Conservation (phyloP, 2,329 filamentous ascomycete genomes). For the Aureobasidium mangrovei region DNA sequence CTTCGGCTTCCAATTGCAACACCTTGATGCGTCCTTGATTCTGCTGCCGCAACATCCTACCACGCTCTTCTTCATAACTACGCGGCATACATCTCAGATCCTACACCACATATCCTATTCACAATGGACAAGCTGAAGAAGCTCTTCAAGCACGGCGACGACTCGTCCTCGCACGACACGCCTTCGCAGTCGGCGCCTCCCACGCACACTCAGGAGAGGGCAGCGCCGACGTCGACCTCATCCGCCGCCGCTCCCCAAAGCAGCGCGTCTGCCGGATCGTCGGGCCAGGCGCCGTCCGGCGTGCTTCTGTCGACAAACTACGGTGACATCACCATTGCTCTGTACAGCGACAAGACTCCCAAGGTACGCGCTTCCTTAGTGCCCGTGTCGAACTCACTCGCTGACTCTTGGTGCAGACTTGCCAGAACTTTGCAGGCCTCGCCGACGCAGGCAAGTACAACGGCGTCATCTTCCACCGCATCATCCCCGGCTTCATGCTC, state of each 20-base stretch:
- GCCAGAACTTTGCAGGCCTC: slow-evolving; percentile 28
- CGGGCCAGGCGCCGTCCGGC: slow-evolving; percentile 11
- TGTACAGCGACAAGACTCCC: slow-evolving; percentile 26
- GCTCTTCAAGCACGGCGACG: slow-evolving; percentile 17
- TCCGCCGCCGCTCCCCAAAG: slow-evolving; percentile 15
- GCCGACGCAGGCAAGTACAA: slow-evolving; percentile 28
- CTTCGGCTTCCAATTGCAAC: too few relatives aligned
- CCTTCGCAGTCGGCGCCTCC: slow-evolving; percentile 2
- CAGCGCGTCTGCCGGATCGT: not conserved
- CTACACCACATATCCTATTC: not conserved
- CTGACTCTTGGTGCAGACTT: slow-evolving; percentile 20
- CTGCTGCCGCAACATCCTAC: too few relatives aligned
- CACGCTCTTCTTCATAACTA: too few relatives aligned
- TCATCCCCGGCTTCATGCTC: slow-evolving; percentile 95
- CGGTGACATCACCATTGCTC: slow-evolving; percentile 27
- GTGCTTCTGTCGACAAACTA: slow-evolving; percentile 27
- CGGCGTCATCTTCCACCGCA: slow-evolving; percentile 41
- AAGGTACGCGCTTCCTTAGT: slow-evolving; percentile 17
- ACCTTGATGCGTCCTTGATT: too few relatives aligned
- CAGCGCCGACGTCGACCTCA: slow-evolving; percentile 14
- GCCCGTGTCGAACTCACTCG: not conserved
- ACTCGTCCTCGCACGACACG: not conserved
- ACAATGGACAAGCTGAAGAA: slow-evolving; percentile 21
- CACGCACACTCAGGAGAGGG: not conserved
- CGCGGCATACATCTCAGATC: too few relatives aligned